Base-by-base conservation (phyloP, 2,329 filamentous ascomycete species). In the Cryphonectria parasitica region DNA sequence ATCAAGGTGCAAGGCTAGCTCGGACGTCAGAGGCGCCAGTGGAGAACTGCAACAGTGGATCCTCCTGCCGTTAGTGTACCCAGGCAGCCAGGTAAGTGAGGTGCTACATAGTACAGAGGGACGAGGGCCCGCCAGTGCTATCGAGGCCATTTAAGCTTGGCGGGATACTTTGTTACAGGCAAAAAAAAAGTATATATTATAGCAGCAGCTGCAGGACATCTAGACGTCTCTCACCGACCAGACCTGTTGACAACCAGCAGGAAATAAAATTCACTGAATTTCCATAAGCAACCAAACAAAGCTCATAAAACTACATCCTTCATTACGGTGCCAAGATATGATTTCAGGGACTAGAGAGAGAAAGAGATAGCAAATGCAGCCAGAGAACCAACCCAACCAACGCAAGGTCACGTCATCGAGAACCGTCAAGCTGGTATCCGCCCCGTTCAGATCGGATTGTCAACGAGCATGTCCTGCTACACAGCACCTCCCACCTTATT, bases 11-110 rank as follows among this genome's bases (percentile, higher is more conserved):
- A 43, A 45, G 63, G 67, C 31, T 62, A 69, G 70, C 70, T 71
- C 64, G 67, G 61, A 71, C 70, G 67, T 71, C 70, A 71, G 67
- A 66, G 70, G 70, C 69, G 69, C 56, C 67, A 52, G 70, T 71
- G 70, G 70, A 49, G 64, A 60, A 28, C 39, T 45, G 39, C 7
- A 17, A 41, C 13, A 62, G 60, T 39, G 60, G 31, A 17, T 3
- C 31, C 34, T 22, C 4, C 13, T 34, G 28, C 31, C 17, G 36
- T 62, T 19, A 62, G 60, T 7, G 22, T 34, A 62, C 36, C 36
- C 8, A 10, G 36, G 1, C 25, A 60, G 56, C 25, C 25, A 60
- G 56, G 52, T 25, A 28, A 39, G 31, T 22, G n/a, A 39, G n/a
- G 39, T n/a, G n/a, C n/a, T n/a, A n/a, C n/a, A n/a, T n/a, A n/a